These are phyloP conservation scores for Pochonia chlamydosporia DNA, from an alignment of 2,329 filamentous ascomycete genomes.

Conservation along the genomic window DNA sequence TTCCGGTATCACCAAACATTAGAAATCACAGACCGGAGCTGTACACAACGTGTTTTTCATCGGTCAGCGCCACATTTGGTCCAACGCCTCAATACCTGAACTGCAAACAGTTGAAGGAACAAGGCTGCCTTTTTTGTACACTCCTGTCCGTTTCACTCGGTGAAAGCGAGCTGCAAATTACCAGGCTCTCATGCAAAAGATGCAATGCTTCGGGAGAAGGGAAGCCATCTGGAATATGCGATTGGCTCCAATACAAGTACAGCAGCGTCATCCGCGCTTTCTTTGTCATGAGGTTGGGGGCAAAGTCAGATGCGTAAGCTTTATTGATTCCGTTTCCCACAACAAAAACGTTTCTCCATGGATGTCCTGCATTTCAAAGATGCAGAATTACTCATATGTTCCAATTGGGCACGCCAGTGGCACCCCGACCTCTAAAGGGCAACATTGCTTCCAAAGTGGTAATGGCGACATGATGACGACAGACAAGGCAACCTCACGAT, in stretches of 20 bases:
- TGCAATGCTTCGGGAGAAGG: neutral
- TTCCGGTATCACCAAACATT: neutral
- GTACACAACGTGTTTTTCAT: neutral
- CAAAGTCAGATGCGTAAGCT: neutral
- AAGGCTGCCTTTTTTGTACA: neutral
- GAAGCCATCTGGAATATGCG: neutral
- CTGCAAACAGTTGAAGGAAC: neutral
- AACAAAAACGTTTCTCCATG: neutral
- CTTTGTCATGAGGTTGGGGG: too few species aligned
- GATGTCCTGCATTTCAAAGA: neutral
- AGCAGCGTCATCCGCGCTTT: too few species aligned
- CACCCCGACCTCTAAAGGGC: neutral
- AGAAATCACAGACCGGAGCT: neutral
- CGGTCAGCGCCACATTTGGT: neutral
- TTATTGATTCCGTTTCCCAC: neutral
- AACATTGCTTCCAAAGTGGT: neutral
- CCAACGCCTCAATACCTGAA: neutral
- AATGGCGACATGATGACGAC: neutral
- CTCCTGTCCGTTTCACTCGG: neutral
- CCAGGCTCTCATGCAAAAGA: neutral
- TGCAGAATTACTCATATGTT: neutral
- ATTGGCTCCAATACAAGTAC: neutral
- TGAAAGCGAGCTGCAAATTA: neutral
- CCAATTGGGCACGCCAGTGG: neutral
- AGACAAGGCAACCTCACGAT: neutral